A percentile compares a stretch with the other conserved stretches of the same genome.
Evolutionary conservation across 1,284 basidiomycete genomes (phyloP).

Genomic region (Anthracocystis setariae): DNA sequence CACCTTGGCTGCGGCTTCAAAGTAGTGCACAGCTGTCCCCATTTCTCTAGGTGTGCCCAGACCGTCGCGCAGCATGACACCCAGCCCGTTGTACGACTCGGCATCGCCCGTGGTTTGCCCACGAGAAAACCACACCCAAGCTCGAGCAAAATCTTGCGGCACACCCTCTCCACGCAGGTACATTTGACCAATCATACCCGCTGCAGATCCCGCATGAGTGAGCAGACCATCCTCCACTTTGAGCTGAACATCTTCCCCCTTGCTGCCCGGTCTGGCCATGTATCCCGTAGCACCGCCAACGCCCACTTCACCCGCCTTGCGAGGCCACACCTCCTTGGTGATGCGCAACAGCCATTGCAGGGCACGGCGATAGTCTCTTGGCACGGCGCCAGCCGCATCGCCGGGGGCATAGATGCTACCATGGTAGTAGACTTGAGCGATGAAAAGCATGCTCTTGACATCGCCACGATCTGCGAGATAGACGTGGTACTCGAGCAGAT

Average conservation of each 20-base stretch:
- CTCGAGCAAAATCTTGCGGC: conserved; percentile 78
- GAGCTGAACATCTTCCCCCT: conserved; percentile 50
- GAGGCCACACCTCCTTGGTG: conserved; percentile 59
- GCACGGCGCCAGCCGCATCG: conserved; percentile 59
- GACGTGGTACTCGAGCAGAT: conserved; percentile 77
- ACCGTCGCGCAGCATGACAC: conserved; percentile 90
- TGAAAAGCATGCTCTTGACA: conserved; percentile 39
- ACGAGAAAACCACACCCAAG: conserved; percentile 93
- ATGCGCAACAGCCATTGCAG: conserved; percentile 48
- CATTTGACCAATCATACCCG: conserved; percentile 80
- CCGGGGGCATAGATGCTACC: conserved; percentile 61
- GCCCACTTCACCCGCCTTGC: conserved; percentile 46
- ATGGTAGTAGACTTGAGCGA: conserved; percentile 62
- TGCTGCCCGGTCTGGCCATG: conserved; percentile 41
- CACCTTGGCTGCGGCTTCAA: conserved; percentile 78
- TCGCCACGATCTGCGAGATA: conserved; percentile 59
- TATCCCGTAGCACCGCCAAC: conserved; percentile 48
- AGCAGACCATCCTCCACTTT: conserved; percentile 44
- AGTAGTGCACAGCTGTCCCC: conserved; percentile 75
- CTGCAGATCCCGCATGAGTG: conserved; percentile 49
- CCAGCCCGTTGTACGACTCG: conserved; percentile 87
- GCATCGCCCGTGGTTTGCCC: conserved; percentile 78
- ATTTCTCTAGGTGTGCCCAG: conserved; percentile 72
- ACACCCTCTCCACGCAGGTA: conserved; percentile 92
- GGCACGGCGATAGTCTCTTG: conserved; percentile 53